Conservation (phyloP, 495 filamentous ascomycete genomes). For the Eremomyces bilateralis region DNA sequence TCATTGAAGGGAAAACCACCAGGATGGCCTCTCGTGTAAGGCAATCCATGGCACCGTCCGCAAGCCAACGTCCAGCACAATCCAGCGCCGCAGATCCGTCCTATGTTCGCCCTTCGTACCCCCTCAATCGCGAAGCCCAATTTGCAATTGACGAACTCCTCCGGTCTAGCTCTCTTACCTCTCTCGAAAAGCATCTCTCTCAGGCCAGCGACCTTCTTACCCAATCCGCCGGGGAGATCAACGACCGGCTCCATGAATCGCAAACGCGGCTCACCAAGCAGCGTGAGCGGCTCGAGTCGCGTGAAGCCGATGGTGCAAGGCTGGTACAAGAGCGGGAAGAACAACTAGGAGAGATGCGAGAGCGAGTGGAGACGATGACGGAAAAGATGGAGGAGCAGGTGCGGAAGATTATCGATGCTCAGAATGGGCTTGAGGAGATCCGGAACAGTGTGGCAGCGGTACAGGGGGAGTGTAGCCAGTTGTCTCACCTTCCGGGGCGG, state of each 20-base stretch:
- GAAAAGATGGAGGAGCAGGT: constrained; percentile 17
- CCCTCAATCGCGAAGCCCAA: constrained; percentile 15
- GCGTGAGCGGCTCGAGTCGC: constrained; percentile 4
- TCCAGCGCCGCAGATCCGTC: constrained; percentile 8
- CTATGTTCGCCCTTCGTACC: constrained; percentile 16
- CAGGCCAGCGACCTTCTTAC: constrained; percentile 9
- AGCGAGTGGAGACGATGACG: constrained; percentile 18
- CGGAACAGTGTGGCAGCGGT: constrained; percentile 1
- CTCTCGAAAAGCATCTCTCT: constrained; percentile 10
- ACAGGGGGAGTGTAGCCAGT: neutral
- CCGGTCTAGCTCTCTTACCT: constrained; percentile 3
- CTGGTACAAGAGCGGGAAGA: constrained; percentile 6
- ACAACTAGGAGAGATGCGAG: constrained; percentile 9
- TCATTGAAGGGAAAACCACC: too few species aligned
- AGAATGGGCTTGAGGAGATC: constrained; percentile 8
- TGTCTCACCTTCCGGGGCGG: neutral
- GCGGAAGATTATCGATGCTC: constrained; percentile 17
- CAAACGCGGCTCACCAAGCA: constrained; percentile 7
- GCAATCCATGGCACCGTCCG: neutral
- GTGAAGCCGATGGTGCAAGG: constrained; percentile 5
- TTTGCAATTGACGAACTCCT: constrained; percentile 6
- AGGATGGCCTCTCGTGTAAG: constrained; percentile 3
- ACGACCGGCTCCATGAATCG: constrained; percentile 11
- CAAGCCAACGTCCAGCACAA: constrained; percentile 1
- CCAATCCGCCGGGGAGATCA: constrained; percentile 12